phyloP scores from a whole-genome alignment of 805 yeast species.

The Kuraishia piskuri region DNA sequence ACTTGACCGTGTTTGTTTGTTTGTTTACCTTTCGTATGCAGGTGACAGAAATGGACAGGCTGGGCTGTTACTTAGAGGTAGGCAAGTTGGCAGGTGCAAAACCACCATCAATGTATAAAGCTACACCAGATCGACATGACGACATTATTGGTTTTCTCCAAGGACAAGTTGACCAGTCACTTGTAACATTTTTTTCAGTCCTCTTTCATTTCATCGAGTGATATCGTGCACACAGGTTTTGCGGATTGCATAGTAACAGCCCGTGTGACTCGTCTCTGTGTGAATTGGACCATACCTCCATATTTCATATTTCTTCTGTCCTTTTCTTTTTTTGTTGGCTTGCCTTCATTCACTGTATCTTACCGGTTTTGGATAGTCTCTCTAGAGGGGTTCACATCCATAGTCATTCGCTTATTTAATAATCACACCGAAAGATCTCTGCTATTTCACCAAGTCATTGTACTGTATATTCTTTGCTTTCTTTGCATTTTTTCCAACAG shows the following conservation, averaged over 20 bases:
- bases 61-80: neutral
- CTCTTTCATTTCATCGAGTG: neutral
- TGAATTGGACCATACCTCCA: neutral
- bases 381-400: neutral
- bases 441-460: neutral
- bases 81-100: neutral
- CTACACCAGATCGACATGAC: neutral
- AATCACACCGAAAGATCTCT: neutral
- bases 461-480: neutral
- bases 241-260: neutral
- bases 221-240: too few species aligned
- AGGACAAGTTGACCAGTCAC: neutral
- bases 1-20: neutral
- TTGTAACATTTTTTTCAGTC: too few species aligned
- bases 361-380: neutral
- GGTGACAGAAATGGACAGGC: neutral
- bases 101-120: neutral
- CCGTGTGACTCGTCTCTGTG: neutral
- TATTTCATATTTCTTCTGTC: neutral
- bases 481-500: neutral
- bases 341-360: slow-evolving; percentile 1
- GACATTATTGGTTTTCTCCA: neutral
- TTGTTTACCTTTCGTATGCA: neutral
- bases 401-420: neutral
- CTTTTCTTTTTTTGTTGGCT: neutral